Evolutionary conservation across 352 stramenopile genomes (phyloP), one percentile per base, ranked within the genome.

Genomic region (Sclerospora graminicola): DNA sequence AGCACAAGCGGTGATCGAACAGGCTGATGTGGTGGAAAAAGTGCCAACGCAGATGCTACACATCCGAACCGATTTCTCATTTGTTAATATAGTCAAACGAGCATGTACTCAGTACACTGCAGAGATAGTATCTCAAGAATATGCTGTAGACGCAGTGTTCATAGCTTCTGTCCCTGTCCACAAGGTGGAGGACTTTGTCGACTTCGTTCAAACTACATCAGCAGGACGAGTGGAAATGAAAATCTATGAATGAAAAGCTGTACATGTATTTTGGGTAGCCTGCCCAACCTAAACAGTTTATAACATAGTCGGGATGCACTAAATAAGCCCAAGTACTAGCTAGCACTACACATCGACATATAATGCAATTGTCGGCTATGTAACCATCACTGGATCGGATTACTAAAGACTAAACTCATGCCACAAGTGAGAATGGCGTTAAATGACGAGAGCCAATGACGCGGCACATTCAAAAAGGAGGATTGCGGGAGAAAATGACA

Each of bases 381-480:
- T n/a, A n/a, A n/a, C n/a, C n/a, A n/a, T n/a, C 21, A 33, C 74
- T 83, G 74, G 62, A 87, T 87, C 74, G 45, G 74, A 80, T 87
- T 87, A 87, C 74, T 87, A 87, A 87, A 87, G 74, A 83, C 73
- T 63, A 20, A 46, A 44, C 42, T 74, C 63, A 69, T 78, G 60
- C 54, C 55, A 66, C 49, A 49, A 51, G 46, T 36, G 35, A 51
- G 26, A 30, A 36, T 57, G 37, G 32, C 32, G 11, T 28, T 41
- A 14, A 36, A 46, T 19, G 18, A 49, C 52, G n/a, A n/a, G n/a
- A n/a, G n/a, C n/a, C n/a, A n/a, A n/a, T n/a, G 23, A 30, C 45
- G 39, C 40, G 44, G 48, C 41, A 42, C 41, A 4, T 47, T 41
- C 11, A n/a, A 43, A 57, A 20, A 40, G 48, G 21, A 45, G 30